A percentile compares a stretch with the other conserved stretches of the same genome.
These are phyloP conservation scores for Cadophora malorum DNA, from an alignment of 2,329 filamentous ascomycete species.

Conservation along the genomic window DNA sequence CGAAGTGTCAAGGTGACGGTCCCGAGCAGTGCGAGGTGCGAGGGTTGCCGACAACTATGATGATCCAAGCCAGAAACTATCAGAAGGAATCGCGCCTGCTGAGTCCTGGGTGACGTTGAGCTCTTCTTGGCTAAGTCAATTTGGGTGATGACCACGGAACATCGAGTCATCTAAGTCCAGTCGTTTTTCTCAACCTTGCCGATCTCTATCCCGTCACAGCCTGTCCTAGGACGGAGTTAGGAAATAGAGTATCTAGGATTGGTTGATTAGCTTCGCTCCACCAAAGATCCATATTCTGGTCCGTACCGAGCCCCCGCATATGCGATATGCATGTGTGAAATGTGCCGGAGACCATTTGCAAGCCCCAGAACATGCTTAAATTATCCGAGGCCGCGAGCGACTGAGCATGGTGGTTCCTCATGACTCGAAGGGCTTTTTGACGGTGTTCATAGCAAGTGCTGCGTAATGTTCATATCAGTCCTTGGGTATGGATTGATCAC, in stretches of 20 bases:
- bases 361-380: background rate
- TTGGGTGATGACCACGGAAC: background rate
- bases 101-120: background rate
- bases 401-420: background rate
- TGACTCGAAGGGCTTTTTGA: too few relatives aligned
- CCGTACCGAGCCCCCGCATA: background rate
- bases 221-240: too few relatives aligned
- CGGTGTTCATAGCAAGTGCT: too few relatives aligned
- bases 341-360: background rate
- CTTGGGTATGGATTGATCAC: background rate
- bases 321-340: background rate
- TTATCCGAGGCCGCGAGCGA: background rate
- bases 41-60: background rate
- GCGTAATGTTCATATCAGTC: too few relatives aligned
- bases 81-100: background rate
- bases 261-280: too few relatives aligned
- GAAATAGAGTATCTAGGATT: too few relatives aligned
- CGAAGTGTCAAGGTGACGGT: background rate
- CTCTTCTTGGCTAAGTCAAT: background rate
- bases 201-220: too few relatives aligned
- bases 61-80: background rate
- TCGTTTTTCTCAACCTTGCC: too few relatives aligned
- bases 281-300: background rate
- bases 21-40: background rate
- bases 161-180: background rate